phyloP scores from a whole-genome alignment of 805 yeast genomes.

The Wickerhamiella brachini region DNA sequence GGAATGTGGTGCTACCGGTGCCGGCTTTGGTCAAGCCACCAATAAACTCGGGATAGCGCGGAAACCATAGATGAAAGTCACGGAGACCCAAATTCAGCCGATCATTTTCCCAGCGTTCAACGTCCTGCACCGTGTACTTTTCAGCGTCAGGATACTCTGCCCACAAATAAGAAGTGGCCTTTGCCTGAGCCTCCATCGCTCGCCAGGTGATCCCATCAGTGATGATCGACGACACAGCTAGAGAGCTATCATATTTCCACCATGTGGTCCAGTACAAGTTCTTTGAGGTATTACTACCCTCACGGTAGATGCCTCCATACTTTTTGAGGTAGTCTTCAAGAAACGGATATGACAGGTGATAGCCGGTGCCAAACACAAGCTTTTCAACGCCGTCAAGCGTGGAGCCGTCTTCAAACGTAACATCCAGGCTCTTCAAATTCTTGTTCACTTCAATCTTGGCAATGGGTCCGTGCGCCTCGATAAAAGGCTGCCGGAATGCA shows the following conservation, averaged over 20 bases:
- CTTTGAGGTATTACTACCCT: slow-evolving; percentile 5
- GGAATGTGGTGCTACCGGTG: background rate
- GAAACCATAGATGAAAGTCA: slow-evolving; percentile 11
- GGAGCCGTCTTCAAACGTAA: slow-evolving; percentile 4
- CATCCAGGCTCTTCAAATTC: background rate
- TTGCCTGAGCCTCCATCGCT: slow-evolving; percentile 10
- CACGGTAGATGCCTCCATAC: slow-evolving; percentile 6
- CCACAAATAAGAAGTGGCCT: slow-evolving; percentile 10
- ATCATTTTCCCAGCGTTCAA: slow-evolving; percentile 9
- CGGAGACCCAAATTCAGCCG: background rate
- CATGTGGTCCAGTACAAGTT: slow-evolving; percentile 13
- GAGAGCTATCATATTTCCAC: slow-evolving; percentile 12
- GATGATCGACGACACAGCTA: slow-evolving; percentile 7
- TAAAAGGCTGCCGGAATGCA: slow-evolving; percentile 13
- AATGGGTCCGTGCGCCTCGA: slow-evolving; percentile 8
- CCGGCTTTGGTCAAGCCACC: slow-evolving; percentile 7
- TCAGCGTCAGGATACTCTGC: background rate
- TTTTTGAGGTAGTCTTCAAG: slow-evolving; percentile 7
- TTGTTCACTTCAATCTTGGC: background rate
- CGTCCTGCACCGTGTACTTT: slow-evolving; percentile 4
- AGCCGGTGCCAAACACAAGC: slow-evolving; percentile 13
- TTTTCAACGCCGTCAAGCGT: slow-evolving; percentile 6
- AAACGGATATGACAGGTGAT: slow-evolving; percentile 10
- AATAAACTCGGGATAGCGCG: slow-evolving; percentile 9
- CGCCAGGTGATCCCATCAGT: slow-evolving; percentile 12